These are phyloP conservation scores for Candida gorgasii DNA, from an alignment of 805 yeast genomes.

Conservation along the genomic window DNA sequence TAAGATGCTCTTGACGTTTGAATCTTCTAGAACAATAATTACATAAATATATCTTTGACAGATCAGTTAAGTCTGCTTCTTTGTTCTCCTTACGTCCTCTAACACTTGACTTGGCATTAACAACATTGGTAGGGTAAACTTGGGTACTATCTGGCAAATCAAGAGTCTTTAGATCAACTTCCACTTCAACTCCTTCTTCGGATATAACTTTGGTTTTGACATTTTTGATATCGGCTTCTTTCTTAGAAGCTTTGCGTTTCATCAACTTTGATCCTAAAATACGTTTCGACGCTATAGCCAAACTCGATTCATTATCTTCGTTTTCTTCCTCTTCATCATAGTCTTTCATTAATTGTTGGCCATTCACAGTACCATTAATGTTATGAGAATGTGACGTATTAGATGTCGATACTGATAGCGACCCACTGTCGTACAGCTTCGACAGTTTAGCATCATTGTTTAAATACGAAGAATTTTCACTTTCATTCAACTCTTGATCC, in stretches of 20 bases:
- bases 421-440: constrained; percentile 17
- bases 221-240: constrained; percentile 15
- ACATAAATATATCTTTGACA: constrained; percentile 60
- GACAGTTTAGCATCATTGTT: constrained; percentile 15
- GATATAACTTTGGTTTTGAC: constrained; percentile 14
- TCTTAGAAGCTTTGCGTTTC: constrained; percentile 27
- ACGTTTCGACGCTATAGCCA: constrained; percentile 39
- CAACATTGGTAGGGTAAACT: constrained; percentile 33
- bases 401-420: constrained; percentile 14
- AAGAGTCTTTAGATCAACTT: constrained; percentile 38
- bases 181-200: constrained; percentile 36
- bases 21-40: constrained; percentile 64
- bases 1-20: constrained; percentile 75
- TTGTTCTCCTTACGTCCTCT: constrained; percentile 68
- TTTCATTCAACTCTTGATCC: constrained; percentile 7
- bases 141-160: constrained; percentile 41
- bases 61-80: constrained; percentile 52
- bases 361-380: background rate
- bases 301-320: constrained; percentile 16
- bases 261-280: constrained; percentile 41
- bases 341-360: background rate
- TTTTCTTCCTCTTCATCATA: constrained; percentile 2
- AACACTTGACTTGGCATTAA: constrained; percentile 38
- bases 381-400: constrained; percentile 12
- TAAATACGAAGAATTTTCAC: constrained; percentile 6